Conservation (phyloP, 345 rosid genomes). For the Ailanthus altissimus region DNA sequence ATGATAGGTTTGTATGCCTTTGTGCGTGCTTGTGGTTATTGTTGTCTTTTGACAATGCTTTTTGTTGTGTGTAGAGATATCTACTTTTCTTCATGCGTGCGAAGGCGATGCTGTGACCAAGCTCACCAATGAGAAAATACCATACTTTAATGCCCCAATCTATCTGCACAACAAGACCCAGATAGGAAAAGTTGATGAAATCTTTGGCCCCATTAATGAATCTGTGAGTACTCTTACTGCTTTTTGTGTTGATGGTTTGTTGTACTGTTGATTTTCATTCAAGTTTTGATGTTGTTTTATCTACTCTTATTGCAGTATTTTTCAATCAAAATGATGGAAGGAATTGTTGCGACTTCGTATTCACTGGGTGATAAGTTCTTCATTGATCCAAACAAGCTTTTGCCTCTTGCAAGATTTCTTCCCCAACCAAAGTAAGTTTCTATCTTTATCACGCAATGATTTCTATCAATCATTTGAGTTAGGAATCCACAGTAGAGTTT, state of each 20-base stretch:
- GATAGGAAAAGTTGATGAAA: constrained; percentile 95
- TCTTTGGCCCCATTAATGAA: constrained; percentile 94
- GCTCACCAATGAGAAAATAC: constrained; percentile 78
- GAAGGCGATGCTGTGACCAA: constrained; percentile 98
- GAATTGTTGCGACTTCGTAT: constrained; percentile 88
- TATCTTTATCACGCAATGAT: neutral
- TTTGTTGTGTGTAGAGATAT: constrained; percentile 54
- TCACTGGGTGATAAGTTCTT: constrained; percentile 74
- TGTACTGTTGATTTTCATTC: neutral
- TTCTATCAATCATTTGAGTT: neutral
- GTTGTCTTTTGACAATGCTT: neutral
- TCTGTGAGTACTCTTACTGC: constrained; percentile 48
- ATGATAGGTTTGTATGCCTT: neutral
- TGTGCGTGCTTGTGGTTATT: neutral
- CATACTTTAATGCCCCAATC: constrained; percentile 81
- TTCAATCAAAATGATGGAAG: constrained; percentile 93
- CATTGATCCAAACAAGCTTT: constrained; percentile 76
- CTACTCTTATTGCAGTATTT: constrained; percentile 45
- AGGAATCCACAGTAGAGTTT: neutral
- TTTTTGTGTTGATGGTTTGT: neutral
- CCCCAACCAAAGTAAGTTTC: constrained; percentile 82
- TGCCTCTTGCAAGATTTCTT: constrained; percentile 87
- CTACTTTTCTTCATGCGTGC: constrained; percentile 77
- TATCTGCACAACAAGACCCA: constrained; percentile 85
- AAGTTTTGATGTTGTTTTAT: neutral